Evolutionary conservation across 2,329 filamentous ascomycete genomes (phyloP).

Genomic region (Colletotrichum magnum): DNA sequence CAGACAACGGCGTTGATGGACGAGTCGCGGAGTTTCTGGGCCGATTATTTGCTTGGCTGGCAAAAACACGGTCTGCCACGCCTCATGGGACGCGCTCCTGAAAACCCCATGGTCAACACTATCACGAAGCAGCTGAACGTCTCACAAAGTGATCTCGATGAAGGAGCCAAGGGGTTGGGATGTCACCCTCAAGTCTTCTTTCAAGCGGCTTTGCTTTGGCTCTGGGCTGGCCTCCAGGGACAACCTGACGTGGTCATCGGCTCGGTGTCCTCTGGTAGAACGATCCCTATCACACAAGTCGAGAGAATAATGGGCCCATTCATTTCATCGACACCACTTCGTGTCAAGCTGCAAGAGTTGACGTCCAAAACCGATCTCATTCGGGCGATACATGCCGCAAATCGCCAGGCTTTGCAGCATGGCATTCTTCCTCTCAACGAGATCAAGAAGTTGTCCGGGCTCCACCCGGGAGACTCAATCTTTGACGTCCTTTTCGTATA

Average conservation of each 20-base stretch:
- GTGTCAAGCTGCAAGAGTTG: constrained; percentile 70
- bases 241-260: constrained; percentile 79
- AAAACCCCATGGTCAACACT: constrained; percentile 46
- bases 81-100: constrained; percentile 45
- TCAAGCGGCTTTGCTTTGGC: constrained; percentile 77
- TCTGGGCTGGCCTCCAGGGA: constrained; percentile 77
- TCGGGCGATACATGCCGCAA: constrained; percentile 73
- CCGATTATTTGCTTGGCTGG: constrained; percentile 71
- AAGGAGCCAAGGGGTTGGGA: constrained; percentile 55
- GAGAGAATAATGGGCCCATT: constrained; percentile 86
- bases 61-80: constrained; percentile 69
- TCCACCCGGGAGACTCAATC: constrained; percentile 69
- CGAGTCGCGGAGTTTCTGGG: constrained; percentile 76
- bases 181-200: constrained; percentile 80
- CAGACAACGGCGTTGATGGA: constrained; percentile 50
- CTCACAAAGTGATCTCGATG: constrained; percentile 50
- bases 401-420: constrained; percentile 76
- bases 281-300: constrained; percentile 77
- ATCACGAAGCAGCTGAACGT: constrained; percentile 50
- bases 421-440: constrained; percentile 75
- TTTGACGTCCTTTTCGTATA: constrained; percentile 89
- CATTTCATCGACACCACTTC: constrained; percentile 80
- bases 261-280: constrained; percentile 85
- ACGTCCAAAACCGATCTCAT: constrained; percentile 73
- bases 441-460: constrained; percentile 73